These are phyloP conservation scores for Monarda citriodora DNA, from an alignment of 305 asterid genomes.

Conservation along the genomic window DNA sequence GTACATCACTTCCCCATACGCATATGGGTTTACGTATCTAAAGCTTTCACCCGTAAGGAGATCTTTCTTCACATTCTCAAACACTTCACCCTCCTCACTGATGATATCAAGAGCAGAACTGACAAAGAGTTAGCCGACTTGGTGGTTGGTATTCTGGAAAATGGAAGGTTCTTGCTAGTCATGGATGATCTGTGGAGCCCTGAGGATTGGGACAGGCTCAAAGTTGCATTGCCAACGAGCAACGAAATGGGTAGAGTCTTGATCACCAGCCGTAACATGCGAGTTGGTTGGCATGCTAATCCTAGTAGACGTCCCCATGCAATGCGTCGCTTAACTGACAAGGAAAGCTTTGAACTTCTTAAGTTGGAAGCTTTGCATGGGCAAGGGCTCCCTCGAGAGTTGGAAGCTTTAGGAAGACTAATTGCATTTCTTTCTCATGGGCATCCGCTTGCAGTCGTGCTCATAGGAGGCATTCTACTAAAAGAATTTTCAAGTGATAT, in stretches of 20 bases:
- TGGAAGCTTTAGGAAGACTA: conserved; percentile 15
- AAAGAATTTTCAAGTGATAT: conserved; percentile 3
- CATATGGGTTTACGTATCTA: too few species aligned
- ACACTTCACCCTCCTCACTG: conserved; percentile 3
- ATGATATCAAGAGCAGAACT: conserved; percentile 9
- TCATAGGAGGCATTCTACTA: conserved; percentile 35
- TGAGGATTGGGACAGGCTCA: conserved; percentile 25
- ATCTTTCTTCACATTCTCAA: conserved; percentile 23
- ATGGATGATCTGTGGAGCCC: conserved; percentile 36
- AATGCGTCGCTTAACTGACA: conserved; percentile 18
- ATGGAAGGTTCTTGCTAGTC: conserved; percentile 22
- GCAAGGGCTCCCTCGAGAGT: conserved; percentile 17
- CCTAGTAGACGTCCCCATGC: conserved; percentile 14
- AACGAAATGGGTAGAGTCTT: conserved; percentile 14
- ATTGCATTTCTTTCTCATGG: conserved; percentile 20
- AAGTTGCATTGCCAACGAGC: background rate
- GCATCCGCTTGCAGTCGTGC: conserved; percentile 30
- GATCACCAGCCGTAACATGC: conserved; percentile 15
- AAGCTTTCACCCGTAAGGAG: too few species aligned
- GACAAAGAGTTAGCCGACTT: conserved; percentile 10
- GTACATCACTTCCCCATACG: too few species aligned
- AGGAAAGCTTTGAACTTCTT: conserved; percentile 27
- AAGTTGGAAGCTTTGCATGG: conserved; percentile 22
- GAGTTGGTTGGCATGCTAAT: conserved; percentile 23
- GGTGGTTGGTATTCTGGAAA: conserved; percentile 10